Conservation (phyloP, 163 green algal genomes). For the Scenedesmus sp. region DNA sequence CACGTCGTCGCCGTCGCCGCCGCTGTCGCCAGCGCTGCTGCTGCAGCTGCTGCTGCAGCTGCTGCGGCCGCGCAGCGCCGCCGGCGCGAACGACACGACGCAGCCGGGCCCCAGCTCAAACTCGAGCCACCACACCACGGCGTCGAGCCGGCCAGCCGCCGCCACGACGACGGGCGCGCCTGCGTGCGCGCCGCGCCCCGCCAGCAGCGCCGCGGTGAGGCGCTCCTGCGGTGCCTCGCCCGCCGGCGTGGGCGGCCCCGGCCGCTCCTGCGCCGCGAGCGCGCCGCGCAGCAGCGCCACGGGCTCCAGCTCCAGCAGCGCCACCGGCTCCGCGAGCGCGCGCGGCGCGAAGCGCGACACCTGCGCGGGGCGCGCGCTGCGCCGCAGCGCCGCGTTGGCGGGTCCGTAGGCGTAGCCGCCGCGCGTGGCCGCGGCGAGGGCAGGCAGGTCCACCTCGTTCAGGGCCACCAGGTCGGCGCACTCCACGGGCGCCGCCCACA, state of each 20-base stretch:
- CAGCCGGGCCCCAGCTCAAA: constrained; percentile 46
- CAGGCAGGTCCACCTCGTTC: constrained; percentile 26
- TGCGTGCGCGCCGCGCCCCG: too few species aligned
- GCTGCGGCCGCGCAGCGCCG: constrained; percentile 23
- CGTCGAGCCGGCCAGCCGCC: constrained; percentile 22
- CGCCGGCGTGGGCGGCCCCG: too few species aligned
- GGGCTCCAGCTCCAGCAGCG: constrained; percentile 4
- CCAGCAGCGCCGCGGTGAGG: too few species aligned
- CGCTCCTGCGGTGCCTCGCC: too few species aligned
- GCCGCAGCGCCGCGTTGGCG: constrained; percentile 12
- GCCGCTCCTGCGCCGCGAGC: neutral
- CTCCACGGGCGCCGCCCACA: constrained; percentile 9
- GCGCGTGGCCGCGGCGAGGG: neutral
- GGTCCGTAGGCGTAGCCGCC: neutral
- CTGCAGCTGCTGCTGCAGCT: neutral
- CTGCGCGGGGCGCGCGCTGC: constrained; percentile 13
- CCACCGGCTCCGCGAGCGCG: neutral
- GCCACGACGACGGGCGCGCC: neutral
- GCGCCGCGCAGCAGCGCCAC: constrained; percentile 1
- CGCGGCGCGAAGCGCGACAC: constrained; percentile 3
- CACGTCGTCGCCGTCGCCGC: neutral
- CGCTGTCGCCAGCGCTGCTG: neutral
- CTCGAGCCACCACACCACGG: constrained; percentile 52
- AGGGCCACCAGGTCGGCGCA: constrained; percentile 34
- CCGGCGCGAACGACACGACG: constrained; percentile 44